Evolutionary conservation across 2,329 filamentous ascomycete genomes (phyloP), one percentile per base, ranked within the genome.

Genomic region (Ascochyta rabiei): DNA sequence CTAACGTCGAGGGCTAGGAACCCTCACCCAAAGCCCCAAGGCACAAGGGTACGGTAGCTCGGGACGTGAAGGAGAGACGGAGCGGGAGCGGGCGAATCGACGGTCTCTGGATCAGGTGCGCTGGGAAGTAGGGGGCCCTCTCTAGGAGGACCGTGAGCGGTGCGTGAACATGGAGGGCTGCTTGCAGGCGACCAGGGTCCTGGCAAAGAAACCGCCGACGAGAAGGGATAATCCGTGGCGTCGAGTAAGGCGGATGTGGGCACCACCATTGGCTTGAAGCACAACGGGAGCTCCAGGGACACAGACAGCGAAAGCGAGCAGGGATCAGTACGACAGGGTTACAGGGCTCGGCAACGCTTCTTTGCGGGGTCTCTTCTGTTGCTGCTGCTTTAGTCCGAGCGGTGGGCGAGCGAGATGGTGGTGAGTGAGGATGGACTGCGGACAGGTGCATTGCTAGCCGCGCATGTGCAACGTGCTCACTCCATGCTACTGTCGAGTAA

Each of bases 1-100:
- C 72, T 68, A 67, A 58, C 63, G 62, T 70, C 59, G 62, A 74
- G 70, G 64, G 70, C 70, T 69, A 70, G 67, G 66, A 71, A 44
- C 59, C 57, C 26, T 28, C 58, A 60, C 63, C 63, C 63, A 70
- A 56, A 63, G 64, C 63, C 66, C 63, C 57, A 70, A 60, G 60
- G 59, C 64, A 71, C 70, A 74, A 66, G 71, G 72, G 68, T 71
- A 64, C 69, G 70, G 73, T 75, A 74, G 71, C 69, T 75, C 73
- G 73, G 73, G 72, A 74, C 71, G 72, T 66, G 66, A 63, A 63
- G 65, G 62, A 72, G 64, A 73, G 68, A 65, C 57, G 52, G 52
- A 55, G 46, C 52, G 65, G 67, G 61, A 61, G 62, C 70, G 69
- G 67, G 68, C 71, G 72, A 74, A 73, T 73, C 64, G 67, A 68